A percentile compares a stretch with the other conserved stretches of the same genome.
These are phyloP conservation scores for Aspergillus diversus DNA, from an alignment of 495 filamentous ascomycete species.

Conservation along the genomic window DNA sequence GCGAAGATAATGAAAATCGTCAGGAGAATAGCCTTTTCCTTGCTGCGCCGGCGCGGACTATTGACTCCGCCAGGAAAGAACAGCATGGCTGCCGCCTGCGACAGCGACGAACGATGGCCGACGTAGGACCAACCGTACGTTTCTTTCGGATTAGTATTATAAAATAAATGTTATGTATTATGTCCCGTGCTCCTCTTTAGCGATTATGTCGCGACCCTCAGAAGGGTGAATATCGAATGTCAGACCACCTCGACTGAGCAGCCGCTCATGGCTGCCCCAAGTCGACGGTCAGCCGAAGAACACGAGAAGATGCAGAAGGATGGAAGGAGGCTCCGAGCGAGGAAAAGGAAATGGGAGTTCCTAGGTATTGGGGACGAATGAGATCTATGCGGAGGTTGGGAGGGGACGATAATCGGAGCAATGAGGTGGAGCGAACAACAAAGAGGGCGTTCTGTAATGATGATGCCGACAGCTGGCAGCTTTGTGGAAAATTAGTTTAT, in stretches of 20 bases:
- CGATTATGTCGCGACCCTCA: slow-evolving; percentile 9
- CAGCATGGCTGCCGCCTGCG: slow-evolving; percentile 34
- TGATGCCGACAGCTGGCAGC: slow-evolving; percentile 18
- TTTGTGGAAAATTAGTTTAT: not conserved
- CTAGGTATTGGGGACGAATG: not conserved
- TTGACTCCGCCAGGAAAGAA: slow-evolving; percentile 44
- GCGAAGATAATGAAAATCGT: slow-evolving; percentile 46
- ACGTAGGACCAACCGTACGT: not conserved
- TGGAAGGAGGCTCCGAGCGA: not conserved
- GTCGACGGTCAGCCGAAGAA: slow-evolving; percentile 14
- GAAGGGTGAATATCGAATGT: not conserved
- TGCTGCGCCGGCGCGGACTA: slow-evolving; percentile 47
- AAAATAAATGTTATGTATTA: not conserved
- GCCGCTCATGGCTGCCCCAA: slow-evolving; percentile 19
- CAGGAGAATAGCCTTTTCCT: slow-evolving; percentile 45
- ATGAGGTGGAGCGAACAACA: not conserved
- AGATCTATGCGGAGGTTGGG: not conserved
- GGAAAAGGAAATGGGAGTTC: not conserved
- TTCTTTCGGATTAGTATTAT: not conserved
- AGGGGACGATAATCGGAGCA: not conserved
- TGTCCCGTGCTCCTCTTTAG: not conserved
- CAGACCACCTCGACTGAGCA: slow-evolving; percentile 17
- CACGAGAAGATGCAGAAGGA: not conserved
- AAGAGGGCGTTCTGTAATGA: not conserved
- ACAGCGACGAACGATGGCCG: not conserved